Base-by-base conservation (phyloP, 2,329 filamentous ascomycete genomes). In the Blumeria graminis region DNA sequence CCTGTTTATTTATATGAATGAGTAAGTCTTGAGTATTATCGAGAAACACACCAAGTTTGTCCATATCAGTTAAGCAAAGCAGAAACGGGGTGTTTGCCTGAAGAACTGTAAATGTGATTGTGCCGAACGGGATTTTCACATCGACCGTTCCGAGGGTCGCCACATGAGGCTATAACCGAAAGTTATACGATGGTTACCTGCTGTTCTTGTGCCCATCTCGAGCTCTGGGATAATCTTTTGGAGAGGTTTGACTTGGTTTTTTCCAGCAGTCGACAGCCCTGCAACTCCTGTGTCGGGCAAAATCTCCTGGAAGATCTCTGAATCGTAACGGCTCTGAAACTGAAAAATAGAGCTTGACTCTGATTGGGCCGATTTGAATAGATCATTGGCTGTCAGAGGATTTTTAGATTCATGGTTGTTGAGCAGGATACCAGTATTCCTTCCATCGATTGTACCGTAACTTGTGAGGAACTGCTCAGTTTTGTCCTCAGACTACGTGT, bases 251-350 rank as follows among this genome's bases (percentile, higher is more conserved):
- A 55, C 22, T 55, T 55, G 36, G n/a, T 34, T n/a, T n/a, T n/a
- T 7, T 9, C 38, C 32, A 33, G 38, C 38, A 14, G 53, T 55
- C 14, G 38, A 55, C 13, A 14, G 11, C 9, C 18, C 9, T 5
- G 53, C n/a, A 55, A 36, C 53, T n/a, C 53, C 38, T 16, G 41
- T 55, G 34, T 55, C 36, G 33, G n/a, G 22, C 28, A 55, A 10
- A 1, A 55, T 55, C 14, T 36, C 36, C 45, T 43, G 45, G 22
- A 50, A 50, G 22, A 28, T 28, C 22, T 28, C 22, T 28, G 22
- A 28, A 28, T 28, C 4, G 1, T 28, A 28, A 28, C 4, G 22
- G 22, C 22, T 28, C 2, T 28, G 22, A 28, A 28, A 28, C 22
- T 28, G 4, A 28, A 28, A 28, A 28, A 28, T 28, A 4, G 22